These are phyloP conservation scores for Chrysosporium queenslandicum DNA, from an alignment of 2,329 filamentous ascomycete genomes.

Conservation along the genomic window DNA sequence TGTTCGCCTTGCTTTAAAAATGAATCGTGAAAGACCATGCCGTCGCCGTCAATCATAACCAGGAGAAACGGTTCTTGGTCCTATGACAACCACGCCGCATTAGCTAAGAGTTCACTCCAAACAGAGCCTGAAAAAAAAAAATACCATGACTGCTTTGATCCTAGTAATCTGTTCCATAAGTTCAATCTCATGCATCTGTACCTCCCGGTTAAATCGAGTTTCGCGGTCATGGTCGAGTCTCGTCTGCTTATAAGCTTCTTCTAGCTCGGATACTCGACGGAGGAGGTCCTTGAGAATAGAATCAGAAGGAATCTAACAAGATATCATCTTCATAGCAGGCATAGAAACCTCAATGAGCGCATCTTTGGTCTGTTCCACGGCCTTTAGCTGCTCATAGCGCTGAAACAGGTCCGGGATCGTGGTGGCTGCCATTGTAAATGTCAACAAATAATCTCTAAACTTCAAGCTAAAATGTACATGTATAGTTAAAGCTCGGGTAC, in stretches of 20 bases:
- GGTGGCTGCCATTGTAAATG: conserved; percentile 22
- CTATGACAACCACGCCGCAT: conserved; percentile 23
- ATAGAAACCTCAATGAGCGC: conserved; percentile 38
- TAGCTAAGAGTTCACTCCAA: background rate
- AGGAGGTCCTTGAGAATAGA: conserved; percentile 35
- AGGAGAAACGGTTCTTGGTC: conserved; percentile 46
- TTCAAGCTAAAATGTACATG: background rate
- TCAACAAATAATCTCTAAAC: background rate
- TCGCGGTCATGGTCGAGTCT: conserved; percentile 41
- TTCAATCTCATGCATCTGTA: conserved; percentile 39
- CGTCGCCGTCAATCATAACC: conserved; percentile 47
- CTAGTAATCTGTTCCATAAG: conserved; percentile 39
- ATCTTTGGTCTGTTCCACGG: conserved; percentile 40
- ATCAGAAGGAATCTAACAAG: conserved; percentile 7
- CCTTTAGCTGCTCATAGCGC: conserved; percentile 37
- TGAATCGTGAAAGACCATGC: conserved; percentile 46
- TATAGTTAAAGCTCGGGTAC: too few species aligned
- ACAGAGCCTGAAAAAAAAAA: conserved; percentile 9
- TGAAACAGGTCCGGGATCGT: conserved; percentile 30
- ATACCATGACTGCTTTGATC: conserved; percentile 39
- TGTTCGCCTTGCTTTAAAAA: conserved; percentile 42
- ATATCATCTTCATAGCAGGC: conserved; percentile 1
- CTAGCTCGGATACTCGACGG: conserved; percentile 36
- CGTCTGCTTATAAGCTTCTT: conserved; percentile 36
- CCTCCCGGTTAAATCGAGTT: conserved; percentile 40